A percentile compares a stretch with the other conserved stretches of the same genome.
Evolutionary conservation across 2,329 filamentous ascomycete genomes (phyloP).

Genomic region (Fusarium pseudoanthophilum): DNA sequence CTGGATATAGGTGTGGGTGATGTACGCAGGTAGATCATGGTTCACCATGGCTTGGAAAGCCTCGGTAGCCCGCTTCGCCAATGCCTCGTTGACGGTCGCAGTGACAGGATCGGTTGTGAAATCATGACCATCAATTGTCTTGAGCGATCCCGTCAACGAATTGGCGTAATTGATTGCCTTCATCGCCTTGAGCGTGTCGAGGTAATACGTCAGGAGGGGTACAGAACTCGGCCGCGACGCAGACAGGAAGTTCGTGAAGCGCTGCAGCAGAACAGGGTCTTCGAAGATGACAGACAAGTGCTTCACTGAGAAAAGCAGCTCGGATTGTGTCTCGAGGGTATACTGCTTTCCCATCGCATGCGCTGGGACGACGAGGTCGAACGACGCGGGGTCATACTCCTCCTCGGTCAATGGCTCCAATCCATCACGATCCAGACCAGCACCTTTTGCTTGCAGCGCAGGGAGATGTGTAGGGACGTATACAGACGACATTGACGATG

Average conservation of each 20-base stretch:
- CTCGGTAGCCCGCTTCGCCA: conserved; percentile 71
- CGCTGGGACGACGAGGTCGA: conserved; percentile 38
- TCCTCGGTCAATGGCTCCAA: conserved; percentile 37
- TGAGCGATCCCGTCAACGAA: conserved; percentile 70
- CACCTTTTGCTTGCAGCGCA: conserved; percentile 31
- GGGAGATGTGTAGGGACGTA: conserved; percentile 29
- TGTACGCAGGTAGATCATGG: conserved; percentile 77
- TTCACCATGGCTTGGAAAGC: conserved; percentile 72
- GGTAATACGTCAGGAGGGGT: conserved; percentile 75
- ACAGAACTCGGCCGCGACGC: conserved; percentile 69
- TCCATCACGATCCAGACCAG: conserved; percentile 31
- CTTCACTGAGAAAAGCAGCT: conserved; percentile 72
- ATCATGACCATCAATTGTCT: conserved; percentile 63
- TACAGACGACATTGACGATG: conserved; percentile 34
- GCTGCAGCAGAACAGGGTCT: conserved; percentile 69
- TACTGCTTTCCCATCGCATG: conserved; percentile 48
- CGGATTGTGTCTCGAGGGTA: conserved; percentile 71
- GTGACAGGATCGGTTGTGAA: conserved; percentile 64
- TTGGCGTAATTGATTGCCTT: conserved; percentile 78
- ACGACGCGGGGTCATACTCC: conserved; percentile 40
- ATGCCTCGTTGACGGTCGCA: conserved; percentile 64
- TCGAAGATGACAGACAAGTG: conserved; percentile 74
- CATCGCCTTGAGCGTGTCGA: conserved; percentile 76
- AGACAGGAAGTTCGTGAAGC: conserved; percentile 75
- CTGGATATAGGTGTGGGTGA: conserved; percentile 74